A percentile compares a stretch with the other conserved stretches of the same genome.
Evolutionary conservation across 2,329 filamentous ascomycete genomes (phyloP).

Genomic region (Acarospora socialis): DNA sequence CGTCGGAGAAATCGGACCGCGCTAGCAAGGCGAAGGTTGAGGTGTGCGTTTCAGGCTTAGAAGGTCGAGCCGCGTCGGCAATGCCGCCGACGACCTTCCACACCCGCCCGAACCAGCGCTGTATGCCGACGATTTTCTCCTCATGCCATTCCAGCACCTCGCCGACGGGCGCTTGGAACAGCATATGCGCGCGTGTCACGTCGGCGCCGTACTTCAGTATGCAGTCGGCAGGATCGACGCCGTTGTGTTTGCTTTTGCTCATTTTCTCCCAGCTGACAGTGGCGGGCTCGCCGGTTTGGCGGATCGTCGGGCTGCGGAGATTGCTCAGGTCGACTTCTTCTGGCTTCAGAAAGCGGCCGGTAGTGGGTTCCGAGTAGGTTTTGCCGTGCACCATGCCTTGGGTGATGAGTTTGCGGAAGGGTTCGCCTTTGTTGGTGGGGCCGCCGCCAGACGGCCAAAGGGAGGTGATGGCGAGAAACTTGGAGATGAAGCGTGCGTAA

Average conservation of each 20-base stretch:
- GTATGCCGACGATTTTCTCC: constrained; percentile 63
- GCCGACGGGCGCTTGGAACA: constrained; percentile 74
- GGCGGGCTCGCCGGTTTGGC: constrained; percentile 43
- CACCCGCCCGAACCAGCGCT: constrained; percentile 62
- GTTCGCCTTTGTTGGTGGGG: constrained; percentile 42
- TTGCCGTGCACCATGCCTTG: constrained; percentile 91
- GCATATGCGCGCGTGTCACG: constrained; percentile 69
- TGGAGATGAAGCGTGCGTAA: constrained; percentile 82
- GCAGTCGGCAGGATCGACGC: constrained; percentile 63
- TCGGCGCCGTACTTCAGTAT: constrained; percentile 68
- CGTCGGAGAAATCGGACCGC: constrained; percentile 19
- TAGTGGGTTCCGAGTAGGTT: constrained; percentile 62
- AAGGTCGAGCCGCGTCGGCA: too few relatives aligned
- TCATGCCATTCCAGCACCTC: constrained; percentile 85
- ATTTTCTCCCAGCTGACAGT: constrained; percentile 72
- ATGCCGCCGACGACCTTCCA: constrained; percentile 41
- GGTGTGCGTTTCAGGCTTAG: constrained; percentile 18
- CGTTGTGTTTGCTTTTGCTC: constrained; percentile 91
- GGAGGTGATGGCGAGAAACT: constrained; percentile 53
- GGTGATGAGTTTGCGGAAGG: constrained; percentile 68
- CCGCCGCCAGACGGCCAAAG: constrained; percentile 28
- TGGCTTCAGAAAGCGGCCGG: constrained; percentile 61
- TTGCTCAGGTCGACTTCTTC: constrained; percentile 55
- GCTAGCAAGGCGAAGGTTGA: constrained; percentile 13
- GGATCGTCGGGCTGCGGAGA: constrained; percentile 44